Conservation (phyloP, 106 monocot genomes). For the Acorus gramineus region DNA sequence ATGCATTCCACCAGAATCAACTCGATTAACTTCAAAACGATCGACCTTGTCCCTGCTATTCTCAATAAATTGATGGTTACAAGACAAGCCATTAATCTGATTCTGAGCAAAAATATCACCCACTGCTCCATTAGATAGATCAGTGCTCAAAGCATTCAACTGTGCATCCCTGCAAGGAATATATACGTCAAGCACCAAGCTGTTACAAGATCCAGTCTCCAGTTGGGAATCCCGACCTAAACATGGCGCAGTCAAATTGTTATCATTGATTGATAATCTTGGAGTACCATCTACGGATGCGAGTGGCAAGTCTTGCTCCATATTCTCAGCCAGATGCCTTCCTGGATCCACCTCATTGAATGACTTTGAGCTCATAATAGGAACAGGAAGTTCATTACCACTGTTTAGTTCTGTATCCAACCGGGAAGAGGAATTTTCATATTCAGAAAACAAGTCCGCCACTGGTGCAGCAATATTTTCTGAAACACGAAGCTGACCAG, state of each 20-base stretch:
- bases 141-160: not conserved
- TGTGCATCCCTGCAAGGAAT: constrained; percentile 4
- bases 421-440: not conserved
- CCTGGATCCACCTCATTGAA: constrained; percentile 1
- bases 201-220: not conserved
- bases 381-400: not conserved
- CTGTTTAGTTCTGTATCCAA: constrained; percentile 7
- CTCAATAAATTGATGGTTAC: constrained; percentile 5
- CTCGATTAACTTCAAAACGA: constrained; percentile 1
- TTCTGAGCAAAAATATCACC: constrained; percentile 11
- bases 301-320: constrained; percentile 3
- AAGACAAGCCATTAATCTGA: constrained; percentile 6
- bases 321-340: constrained; percentile 3
- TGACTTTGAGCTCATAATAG: constrained; percentile 3
- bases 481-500: constrained; percentile 9
- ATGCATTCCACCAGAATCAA: constrained; percentile 3
- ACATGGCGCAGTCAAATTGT: not conserved
- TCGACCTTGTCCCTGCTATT: not conserved
- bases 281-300: constrained; percentile 1
- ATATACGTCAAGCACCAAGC: not conserved
- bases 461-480: constrained; percentile 1
- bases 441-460: not conserved
- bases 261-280: constrained; percentile 4
- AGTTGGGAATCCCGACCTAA: not conserved
- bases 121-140: not conserved